phyloP scores from a whole-genome alignment of 805 yeast species.

The Cyberlindnera xishuangbannaensis region DNA sequence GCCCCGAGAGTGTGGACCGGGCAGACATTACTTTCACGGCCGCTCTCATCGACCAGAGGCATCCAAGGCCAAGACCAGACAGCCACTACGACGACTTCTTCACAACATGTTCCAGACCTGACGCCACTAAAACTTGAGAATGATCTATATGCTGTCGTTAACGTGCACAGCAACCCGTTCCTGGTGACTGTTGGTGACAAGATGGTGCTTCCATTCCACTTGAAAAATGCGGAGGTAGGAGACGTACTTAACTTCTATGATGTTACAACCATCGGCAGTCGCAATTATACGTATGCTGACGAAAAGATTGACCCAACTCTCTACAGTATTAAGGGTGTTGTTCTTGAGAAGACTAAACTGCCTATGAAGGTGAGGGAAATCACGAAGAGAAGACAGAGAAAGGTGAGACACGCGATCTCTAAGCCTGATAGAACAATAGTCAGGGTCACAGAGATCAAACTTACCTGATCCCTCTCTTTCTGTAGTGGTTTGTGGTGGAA shows the following conservation, averaged over 20 bases:
- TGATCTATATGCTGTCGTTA: slow-evolving; percentile 74
- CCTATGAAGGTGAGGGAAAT: slow-evolving; percentile 68
- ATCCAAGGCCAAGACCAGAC: no score
- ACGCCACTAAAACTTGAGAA: slow-evolving; percentile 62
- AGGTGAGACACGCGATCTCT: slow-evolving; percentile 55
- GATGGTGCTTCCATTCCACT: slow-evolving; percentile 68
- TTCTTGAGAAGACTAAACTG: slow-evolving; percentile 79
- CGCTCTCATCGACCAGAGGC: no score
- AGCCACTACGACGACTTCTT: no score
- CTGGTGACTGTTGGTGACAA: slow-evolving; percentile 89
- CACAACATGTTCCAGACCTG: no score
- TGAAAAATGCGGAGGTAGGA: slow-evolving; percentile 77
- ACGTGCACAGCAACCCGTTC: slow-evolving; percentile 78
- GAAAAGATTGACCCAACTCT: slow-evolving; percentile 47
- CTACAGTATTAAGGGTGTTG: slow-evolving; percentile 65
- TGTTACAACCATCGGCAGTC: slow-evolving; percentile 78
- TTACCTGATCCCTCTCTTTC: slow-evolving; percentile 30
- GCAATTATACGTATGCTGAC: slow-evolving; percentile 66
- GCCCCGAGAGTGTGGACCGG: slow-evolving; percentile 5
- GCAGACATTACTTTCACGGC: no score
- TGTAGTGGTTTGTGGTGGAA: no score
- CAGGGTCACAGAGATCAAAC: slow-evolving; percentile 64
- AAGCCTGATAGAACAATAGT: slow-evolving; percentile 75
- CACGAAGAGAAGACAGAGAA: slow-evolving; percentile 77
- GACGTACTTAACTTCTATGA: slow-evolving; percentile 70